phyloP scores from a whole-genome alignment of 495 filamentous ascomycete genomes.

The Oidiodendron maius region DNA sequence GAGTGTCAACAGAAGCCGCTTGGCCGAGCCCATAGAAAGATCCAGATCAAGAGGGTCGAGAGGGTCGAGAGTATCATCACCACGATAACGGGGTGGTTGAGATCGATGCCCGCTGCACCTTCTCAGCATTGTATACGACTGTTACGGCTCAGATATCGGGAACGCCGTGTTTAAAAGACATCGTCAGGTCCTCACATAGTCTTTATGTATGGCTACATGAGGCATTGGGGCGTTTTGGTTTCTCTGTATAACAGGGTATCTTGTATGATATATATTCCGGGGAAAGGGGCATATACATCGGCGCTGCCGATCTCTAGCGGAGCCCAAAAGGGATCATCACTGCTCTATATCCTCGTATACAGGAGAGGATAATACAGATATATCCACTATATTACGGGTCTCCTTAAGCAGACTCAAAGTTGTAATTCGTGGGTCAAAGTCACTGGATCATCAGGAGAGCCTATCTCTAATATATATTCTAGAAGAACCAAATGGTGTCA shows the following conservation, averaged over 20 bases:
- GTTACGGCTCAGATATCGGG: too few relatives aligned
- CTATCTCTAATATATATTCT: too few relatives aligned
- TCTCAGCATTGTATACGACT: constrained; percentile 19
- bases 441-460: too few relatives aligned
- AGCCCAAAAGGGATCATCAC: too few relatives aligned
- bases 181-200: constrained; percentile 14
- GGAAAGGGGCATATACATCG: not conserved
- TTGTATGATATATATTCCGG: constrained; percentile 1
- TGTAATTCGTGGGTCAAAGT: too few relatives aligned
- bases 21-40: constrained; percentile 15
- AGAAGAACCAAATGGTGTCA: too few relatives aligned
- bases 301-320: too few relatives aligned
- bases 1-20: constrained; percentile 13
- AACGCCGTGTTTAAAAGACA: not conserved
- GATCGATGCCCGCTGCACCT: constrained; percentile 2
- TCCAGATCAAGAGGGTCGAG: too few relatives aligned
- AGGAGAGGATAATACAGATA: too few relatives aligned
- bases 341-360: too few relatives aligned
- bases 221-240: constrained; percentile 12
- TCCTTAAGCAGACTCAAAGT: too few relatives aligned
- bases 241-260: not conserved
- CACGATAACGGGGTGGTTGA: constrained; percentile 9
- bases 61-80: constrained; percentile 13
- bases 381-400: too few relatives aligned
- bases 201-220: constrained; percentile 12